Evolutionary conservation across 2,329 filamentous ascomycete genomes (phyloP).

Genomic region (Orbilia blumenaviensis): DNA sequence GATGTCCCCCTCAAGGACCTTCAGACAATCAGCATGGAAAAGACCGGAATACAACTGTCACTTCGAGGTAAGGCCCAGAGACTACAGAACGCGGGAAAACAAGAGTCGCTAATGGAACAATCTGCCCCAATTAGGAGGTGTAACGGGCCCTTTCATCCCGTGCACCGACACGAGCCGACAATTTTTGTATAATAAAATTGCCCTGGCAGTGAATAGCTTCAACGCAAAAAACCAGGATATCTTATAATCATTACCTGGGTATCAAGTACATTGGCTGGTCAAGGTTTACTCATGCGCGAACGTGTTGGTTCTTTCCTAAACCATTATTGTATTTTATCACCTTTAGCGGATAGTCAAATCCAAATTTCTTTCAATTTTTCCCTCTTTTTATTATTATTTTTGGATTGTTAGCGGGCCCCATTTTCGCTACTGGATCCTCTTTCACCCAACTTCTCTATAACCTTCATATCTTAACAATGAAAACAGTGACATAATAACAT

Average conservation of each 20-base stretch:
- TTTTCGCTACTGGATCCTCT: too few species aligned
- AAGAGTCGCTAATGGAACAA: background rate
- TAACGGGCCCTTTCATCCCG: constrained; percentile 49
- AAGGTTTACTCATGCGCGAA: too few species aligned
- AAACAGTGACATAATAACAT: too few species aligned
- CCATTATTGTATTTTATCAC: too few species aligned
- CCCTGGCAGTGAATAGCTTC: constrained; percentile 57
- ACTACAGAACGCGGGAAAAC: background rate
- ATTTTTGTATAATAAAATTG: constrained; percentile 56
- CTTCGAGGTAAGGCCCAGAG: constrained; percentile 85
- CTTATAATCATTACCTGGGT: constrained; percentile 14
- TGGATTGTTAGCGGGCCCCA: too few species aligned
- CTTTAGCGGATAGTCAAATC: too few species aligned
- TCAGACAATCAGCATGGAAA: constrained; percentile 95
- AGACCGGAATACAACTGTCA: constrained; percentile 88
- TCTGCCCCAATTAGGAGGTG: constrained; percentile 17
- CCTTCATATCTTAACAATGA: too few species aligned
- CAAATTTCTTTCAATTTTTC: too few species aligned
- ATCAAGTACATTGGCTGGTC: too few species aligned
- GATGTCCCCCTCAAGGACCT: constrained; percentile 95
- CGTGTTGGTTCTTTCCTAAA: too few species aligned
- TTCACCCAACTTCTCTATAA: too few species aligned
- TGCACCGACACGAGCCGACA: constrained; percentile 48
- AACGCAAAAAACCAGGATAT: constrained; percentile 53
- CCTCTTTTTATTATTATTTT: too few species aligned